A percentile compares a stretch with the other conserved stretches of the same genome.
These are phyloP conservation scores for Apodospora peruviana DNA, from an alignment of 495 filamentous ascomycete species.

Conservation along the genomic window DNA sequence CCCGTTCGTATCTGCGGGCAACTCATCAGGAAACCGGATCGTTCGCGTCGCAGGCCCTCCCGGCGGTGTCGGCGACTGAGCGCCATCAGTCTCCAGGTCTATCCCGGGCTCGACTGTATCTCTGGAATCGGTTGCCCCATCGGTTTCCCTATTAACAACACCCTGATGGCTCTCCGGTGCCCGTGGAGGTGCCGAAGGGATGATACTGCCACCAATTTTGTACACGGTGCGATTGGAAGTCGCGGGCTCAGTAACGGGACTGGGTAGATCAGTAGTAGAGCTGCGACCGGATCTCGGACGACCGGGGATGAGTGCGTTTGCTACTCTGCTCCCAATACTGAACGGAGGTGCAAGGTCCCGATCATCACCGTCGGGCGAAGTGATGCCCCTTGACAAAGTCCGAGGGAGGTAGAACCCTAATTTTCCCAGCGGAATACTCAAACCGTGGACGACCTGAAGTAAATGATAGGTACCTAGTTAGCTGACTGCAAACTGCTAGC, in stretches of 20 bases:
- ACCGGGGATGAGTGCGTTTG: conserved; percentile 22
- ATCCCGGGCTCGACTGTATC: background rate
- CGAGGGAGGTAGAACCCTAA: conserved; percentile 73
- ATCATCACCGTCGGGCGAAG: conserved; percentile 12
- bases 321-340: conserved; percentile 17
- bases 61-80: background rate
- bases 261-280: conserved; percentile 15
- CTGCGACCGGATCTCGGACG: conserved; percentile 9
- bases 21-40: conserved; percentile 43
- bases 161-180: background rate
- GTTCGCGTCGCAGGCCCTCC: conserved; percentile 13
- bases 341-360: conserved; percentile 13
- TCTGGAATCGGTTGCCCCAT: background rate
- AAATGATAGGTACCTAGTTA: background rate
- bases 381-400: conserved; percentile 57
- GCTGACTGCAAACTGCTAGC: background rate
- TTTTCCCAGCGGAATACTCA: conserved; percentile 81
- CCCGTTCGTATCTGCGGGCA: background rate
- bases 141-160: background rate
- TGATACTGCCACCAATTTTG: conserved; percentile 38
- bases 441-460: conserved; percentile 70
- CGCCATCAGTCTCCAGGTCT: background rate
- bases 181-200: conserved; percentile 9
- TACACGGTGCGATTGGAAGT: conserved; percentile 33
- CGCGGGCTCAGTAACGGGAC: background rate